Base-by-base conservation (phyloP, 2,329 filamentous ascomycete species). In the Monascus ruber region DNA sequence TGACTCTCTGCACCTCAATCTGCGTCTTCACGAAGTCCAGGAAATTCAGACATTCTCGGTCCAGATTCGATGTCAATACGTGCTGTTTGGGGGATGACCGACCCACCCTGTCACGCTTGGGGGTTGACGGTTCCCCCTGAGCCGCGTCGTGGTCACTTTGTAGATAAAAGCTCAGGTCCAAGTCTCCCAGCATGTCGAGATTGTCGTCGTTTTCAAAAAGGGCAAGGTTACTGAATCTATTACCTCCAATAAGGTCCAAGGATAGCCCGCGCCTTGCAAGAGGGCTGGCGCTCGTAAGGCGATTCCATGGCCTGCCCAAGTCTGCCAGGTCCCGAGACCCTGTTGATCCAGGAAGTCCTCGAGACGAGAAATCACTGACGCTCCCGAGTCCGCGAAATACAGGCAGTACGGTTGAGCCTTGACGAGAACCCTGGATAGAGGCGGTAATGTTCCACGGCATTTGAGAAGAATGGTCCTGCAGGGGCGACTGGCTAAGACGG, bases 401-500 rank as follows among this genome's bases (percentile, higher is more conserved):
- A 24, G 52, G 53, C 6, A 45, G 50, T 25, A 50, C 50, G 31
- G 57, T 58, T 29, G 58, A 63, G 8, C 63, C 69, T 24, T 66
- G 62, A 25, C 63, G 68, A 34, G 75, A 78, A 38, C 71, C 71
- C 38, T 70, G 66, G 4, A 70, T 52, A 2, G 74, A 77, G 3
- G 72, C 69, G 5, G 69, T 74, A 34, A 73, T 63, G 46, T 83
- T 83, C 80, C 80, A 84, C 7, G 80, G 80, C 70, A 83, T 77
- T n/a, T 72, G 64, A 4, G 73, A 76, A 24, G 76, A 75, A 26
- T 74, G 73, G 42, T 93, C 83, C 4, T 77, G 75, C 38, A 91
- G 71, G 5, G 76, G 73, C 1, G 75, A 71, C 1, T 70, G 74
- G 1, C 75, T 81, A 33, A 84, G 76, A 60, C 85, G 77, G 17